Evolutionary conservation across 257 asterid genomes (phyloP).

Genomic region (Nicotiana tabacum): DNA sequence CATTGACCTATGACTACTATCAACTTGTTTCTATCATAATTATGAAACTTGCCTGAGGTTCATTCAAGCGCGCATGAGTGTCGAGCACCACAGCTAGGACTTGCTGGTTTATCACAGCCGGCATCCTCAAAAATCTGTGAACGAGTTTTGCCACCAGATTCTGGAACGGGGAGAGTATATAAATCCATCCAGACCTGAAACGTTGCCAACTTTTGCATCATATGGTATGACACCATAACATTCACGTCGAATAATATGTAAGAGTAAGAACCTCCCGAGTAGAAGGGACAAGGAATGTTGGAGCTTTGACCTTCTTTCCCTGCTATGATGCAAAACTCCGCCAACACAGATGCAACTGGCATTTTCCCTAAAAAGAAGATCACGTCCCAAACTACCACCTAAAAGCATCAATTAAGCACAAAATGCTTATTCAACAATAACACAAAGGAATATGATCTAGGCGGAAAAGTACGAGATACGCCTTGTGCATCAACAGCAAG

Average conservation of each 20-base stretch:
- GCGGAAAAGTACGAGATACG: not conserved
- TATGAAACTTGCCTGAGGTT: slow-evolving; percentile 60
- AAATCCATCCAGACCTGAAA: slow-evolving; percentile 92
- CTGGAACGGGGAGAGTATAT: slow-evolving; percentile 78
- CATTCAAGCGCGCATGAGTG: slow-evolving; percentile 87
- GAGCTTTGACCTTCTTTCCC: slow-evolving; percentile 88
- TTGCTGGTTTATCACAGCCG: slow-evolving; percentile 93
- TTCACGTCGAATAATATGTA: not conserved
- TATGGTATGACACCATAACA: not conserved
- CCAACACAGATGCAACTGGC: not conserved
- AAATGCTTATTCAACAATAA: not conserved
- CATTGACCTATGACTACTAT: too few relatives aligned
- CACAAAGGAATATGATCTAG: not conserved
- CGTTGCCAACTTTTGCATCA: too few relatives aligned
- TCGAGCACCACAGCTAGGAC: slow-evolving; percentile 97
- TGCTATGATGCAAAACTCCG: slow-evolving; percentile 20
- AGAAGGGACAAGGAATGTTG: slow-evolving; percentile 96
- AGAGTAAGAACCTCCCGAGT: slow-evolving; percentile 68
- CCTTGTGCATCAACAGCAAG: not conserved
- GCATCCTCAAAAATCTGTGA: slow-evolving; percentile 95
- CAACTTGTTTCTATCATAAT: not conserved
- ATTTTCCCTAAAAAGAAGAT: not conserved
- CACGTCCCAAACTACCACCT: not conserved
- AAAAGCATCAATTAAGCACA: not conserved
- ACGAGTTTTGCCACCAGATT: slow-evolving; percentile 87